phyloP scores from a whole-genome alignment of 2,329 filamentous ascomycete genomes.

The Penicillium hesseltinei region DNA sequence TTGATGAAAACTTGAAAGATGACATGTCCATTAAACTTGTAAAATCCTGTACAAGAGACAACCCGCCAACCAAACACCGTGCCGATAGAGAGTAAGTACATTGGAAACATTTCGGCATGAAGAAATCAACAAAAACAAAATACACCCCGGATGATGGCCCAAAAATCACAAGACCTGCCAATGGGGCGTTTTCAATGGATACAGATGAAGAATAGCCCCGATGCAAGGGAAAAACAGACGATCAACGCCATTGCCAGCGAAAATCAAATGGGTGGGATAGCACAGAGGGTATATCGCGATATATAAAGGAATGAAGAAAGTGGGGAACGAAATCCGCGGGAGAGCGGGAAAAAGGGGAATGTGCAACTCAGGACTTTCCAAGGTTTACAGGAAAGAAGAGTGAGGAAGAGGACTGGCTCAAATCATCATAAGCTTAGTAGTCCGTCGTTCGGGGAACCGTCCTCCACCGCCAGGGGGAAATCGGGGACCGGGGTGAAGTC shows the following conservation, averaged over 20 bases:
- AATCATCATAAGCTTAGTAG: slow-evolving; percentile 51
- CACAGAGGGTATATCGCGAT: slow-evolving; percentile 26
- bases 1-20: neutral
- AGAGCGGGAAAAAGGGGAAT: neutral
- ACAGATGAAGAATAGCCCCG: slow-evolving; percentile 7
- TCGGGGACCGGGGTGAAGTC: slow-evolving; percentile 22
- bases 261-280: slow-evolving; percentile 10
- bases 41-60: neutral
- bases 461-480: slow-evolving; percentile 32
- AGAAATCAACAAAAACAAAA: neutral
- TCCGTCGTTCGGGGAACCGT: slow-evolving; percentile 50
- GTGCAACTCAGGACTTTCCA: neutral
- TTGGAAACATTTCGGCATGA: slow-evolving; percentile 18
- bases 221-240: slow-evolving; percentile 5
- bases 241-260: slow-evolving; percentile 17
- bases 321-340: neutral
- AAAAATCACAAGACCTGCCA: neutral
- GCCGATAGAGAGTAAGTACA: slow-evolving; percentile 13
- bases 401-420: slow-evolving; percentile 25
- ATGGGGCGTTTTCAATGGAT: neutral
- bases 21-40: slow-evolving; percentile 6
- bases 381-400: neutral
- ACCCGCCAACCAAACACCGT: slow-evolving; percentile 14
- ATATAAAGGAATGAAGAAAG: slow-evolving; percentile 17
- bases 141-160: slow-evolving; percentile 1